Percentiles rank a stretch among this genome's conserved stretches.
Evolutionary conservation across 2,329 filamentous ascomycete species (phyloP).

Genomic region (Fusarium sp.): DNA sequence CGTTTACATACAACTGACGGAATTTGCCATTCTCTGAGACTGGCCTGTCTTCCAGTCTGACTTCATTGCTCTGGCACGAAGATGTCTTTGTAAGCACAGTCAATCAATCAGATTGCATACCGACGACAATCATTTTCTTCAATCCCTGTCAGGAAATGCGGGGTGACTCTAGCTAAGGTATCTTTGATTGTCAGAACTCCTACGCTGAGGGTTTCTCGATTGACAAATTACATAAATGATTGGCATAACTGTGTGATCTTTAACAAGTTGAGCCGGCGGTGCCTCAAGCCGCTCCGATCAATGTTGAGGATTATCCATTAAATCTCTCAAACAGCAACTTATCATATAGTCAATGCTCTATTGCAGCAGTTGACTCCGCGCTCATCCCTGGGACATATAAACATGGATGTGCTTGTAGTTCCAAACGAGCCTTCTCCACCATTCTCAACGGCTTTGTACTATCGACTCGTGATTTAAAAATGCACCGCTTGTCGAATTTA

Average conservation of each 20-base stretch:
- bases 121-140: constrained; percentile 3
- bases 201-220: background rate
- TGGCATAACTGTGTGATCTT: constrained; percentile 6
- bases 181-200: constrained; percentile 18
- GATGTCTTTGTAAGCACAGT: constrained; percentile 27
- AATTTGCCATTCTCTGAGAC: background rate
- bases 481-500: constrained; percentile 20
- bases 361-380: constrained; percentile 16
- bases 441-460: constrained; percentile 7
- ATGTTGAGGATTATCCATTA: background rate
- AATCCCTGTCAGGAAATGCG: constrained; percentile 18
- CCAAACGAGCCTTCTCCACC: constrained; percentile 33
- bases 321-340: constrained; percentile 12
- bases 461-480: constrained; percentile 29
- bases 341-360: background rate
- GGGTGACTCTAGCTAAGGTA: constrained; percentile 28
- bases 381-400: constrained; percentile 22
- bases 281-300: background rate
- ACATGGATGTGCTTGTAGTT: constrained; percentile 14
- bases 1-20: background rate
- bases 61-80: constrained; percentile 9
- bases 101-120: constrained; percentile 23
- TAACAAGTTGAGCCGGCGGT: background rate
- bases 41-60: background rate
- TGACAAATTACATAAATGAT: constrained; percentile 29